phyloP scores from a whole-genome alignment of 495 filamentous ascomycete species.

The Rostrohypoxylon terebratum region DNA sequence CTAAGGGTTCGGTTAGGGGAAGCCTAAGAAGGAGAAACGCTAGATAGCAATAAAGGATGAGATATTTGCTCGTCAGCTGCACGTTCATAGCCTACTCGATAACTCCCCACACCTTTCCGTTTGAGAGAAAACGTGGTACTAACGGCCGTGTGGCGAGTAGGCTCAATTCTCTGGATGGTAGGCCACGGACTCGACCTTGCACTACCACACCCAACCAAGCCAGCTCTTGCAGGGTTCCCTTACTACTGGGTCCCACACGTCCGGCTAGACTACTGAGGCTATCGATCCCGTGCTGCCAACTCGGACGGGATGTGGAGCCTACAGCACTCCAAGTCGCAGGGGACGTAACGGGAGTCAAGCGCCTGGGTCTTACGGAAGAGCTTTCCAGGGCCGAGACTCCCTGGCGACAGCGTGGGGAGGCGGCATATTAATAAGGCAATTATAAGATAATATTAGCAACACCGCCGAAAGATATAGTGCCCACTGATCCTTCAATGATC shows the following conservation, averaged over 20 bases:
- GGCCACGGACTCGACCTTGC: slow-evolving; percentile 43
- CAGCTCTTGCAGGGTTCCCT: slow-evolving; percentile 38
- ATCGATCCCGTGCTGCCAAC: slow-evolving; percentile 26
- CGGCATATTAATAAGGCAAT: not conserved
- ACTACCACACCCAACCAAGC: slow-evolving; percentile 29
- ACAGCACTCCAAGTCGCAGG: slow-evolving; percentile 11
- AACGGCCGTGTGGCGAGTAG: slow-evolving; percentile 38
- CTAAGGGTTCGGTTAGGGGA: not conserved
- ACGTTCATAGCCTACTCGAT: slow-evolving; percentile 32
- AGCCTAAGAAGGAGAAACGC: not conserved
- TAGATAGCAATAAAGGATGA: slow-evolving; percentile 16
- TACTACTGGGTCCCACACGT: slow-evolving; percentile 38
- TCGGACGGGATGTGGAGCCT: slow-evolving; percentile 37
- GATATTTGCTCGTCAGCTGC: slow-evolving; percentile 30
- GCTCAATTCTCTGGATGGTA: slow-evolving; percentile 32
- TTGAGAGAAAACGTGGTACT: slow-evolving; percentile 33
- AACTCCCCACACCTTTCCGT: slow-evolving; percentile 32
- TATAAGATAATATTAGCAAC: slow-evolving; percentile 13
- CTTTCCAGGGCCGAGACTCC: slow-evolving; percentile 12
- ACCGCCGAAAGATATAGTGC: not conserved
- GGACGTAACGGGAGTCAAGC: slow-evolving; percentile 12
- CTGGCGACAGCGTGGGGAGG: not conserved
- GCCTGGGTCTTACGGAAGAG: slow-evolving; percentile 18
- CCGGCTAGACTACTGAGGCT: slow-evolving; percentile 31
- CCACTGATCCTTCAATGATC: not conserved